phyloP scores from a whole-genome alignment of 2,329 filamentous ascomycete species.

The Alternaria incomplexa region DNA sequence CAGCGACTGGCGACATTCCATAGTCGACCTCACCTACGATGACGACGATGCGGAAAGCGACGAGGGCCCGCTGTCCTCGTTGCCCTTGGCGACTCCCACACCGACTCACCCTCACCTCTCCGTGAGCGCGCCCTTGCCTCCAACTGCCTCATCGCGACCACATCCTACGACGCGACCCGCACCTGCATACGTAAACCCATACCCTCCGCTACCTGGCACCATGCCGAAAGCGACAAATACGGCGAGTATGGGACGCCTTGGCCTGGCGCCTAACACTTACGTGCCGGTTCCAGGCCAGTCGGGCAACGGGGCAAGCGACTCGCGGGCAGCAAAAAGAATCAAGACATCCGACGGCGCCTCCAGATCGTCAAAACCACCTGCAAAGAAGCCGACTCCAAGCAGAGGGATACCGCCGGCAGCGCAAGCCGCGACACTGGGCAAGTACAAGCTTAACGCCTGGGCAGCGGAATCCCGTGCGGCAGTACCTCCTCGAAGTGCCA shows the following conservation, averaged over 20 bases:
- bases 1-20: constrained; percentile 20
- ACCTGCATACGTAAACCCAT: not conserved
- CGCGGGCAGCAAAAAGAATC: constrained; percentile 29
- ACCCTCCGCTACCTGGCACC: constrained; percentile 1
- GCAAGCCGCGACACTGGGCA: not conserved
- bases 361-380: not conserved
- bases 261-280: not conserved
- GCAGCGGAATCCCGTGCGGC: not conserved
- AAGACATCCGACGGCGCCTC: constrained; percentile 15
- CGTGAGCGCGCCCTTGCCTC: constrained; percentile 3
- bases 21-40: constrained; percentile 33
- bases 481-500: not conserved
- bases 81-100: not conserved
- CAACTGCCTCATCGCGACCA: not conserved
- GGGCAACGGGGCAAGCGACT: not conserved
- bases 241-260: not conserved
- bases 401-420: not conserved
- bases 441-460: not conserved
- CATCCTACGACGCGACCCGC: not conserved
- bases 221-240: not conserved
- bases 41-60: constrained; percentile 20
- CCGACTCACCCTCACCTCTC: not conserved
- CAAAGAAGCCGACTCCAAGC: not conserved
- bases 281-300: not conserved
- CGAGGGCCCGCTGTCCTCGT: not conserved